Evolutionary conservation across 1,284 basidiomycete species (phyloP).

Genomic region (Ustilago nuda): DNA sequence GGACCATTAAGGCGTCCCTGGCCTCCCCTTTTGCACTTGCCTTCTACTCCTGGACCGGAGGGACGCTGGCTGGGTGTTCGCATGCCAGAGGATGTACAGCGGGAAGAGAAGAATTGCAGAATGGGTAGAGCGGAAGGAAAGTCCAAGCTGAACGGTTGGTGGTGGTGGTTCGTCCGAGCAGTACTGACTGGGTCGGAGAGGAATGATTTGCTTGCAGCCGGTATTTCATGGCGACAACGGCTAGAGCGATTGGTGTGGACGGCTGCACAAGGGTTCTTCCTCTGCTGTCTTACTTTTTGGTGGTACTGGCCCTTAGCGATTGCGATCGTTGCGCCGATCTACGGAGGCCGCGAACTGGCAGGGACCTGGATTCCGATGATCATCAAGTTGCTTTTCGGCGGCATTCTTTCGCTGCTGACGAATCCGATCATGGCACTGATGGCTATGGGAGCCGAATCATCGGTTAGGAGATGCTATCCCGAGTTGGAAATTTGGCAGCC

Average conservation of each 20-base stretch:
- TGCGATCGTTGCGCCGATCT: constrained; percentile 66
- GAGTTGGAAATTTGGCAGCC: constrained; percentile 47
- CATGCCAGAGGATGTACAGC: constrained; percentile 47
- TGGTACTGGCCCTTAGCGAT: constrained; percentile 67
- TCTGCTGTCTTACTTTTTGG: constrained; percentile 60
- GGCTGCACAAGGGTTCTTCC: constrained; percentile 58
- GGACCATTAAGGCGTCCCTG: constrained; percentile 54
- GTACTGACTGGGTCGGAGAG: constrained; percentile 57
- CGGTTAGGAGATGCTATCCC: constrained; percentile 57
- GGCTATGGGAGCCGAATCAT: constrained; percentile 62
- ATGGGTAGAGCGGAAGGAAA: constrained; percentile 54
- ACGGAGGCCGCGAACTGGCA: constrained; percentile 61
- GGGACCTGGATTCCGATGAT: constrained; percentile 66
- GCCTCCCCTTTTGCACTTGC: constrained; percentile 64
- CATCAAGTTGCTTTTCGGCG: constrained; percentile 69
- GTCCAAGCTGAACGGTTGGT: constrained; percentile 31
- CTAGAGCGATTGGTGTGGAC: constrained; percentile 62
- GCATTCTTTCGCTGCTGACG: constrained; percentile 57
- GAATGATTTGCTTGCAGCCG: constrained; percentile 53
- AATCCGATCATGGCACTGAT: constrained; percentile 67
- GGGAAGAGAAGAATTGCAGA: constrained; percentile 20
- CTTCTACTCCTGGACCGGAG: constrained; percentile 41
- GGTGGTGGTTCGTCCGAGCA: constrained; percentile 60
- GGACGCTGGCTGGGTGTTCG: constrained; percentile 53
- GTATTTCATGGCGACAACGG: constrained; percentile 55